These are phyloP conservation scores for Ustilago curta DNA, from an alignment of 1,284 basidiomycete species.

Conservation along the genomic window DNA sequence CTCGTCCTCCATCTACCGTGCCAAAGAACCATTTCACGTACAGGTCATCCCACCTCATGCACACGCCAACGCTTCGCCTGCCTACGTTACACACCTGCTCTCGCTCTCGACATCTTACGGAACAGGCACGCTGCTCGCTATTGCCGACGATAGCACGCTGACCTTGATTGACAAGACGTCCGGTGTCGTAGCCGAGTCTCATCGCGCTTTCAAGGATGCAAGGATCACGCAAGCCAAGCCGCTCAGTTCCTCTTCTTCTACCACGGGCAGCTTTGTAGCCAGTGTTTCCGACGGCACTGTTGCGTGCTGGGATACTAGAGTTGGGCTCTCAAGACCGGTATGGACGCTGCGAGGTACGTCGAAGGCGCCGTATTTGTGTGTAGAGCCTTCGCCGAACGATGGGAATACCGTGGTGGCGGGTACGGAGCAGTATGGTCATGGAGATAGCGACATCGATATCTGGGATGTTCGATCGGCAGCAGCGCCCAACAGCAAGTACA, in stretches of 20 bases:
- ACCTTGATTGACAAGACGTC: constrained; percentile 54
- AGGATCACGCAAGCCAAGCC: constrained; percentile 44
- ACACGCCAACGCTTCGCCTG: constrained; percentile 31
- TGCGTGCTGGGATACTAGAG: constrained; percentile 50
- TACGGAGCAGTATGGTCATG: constrained; percentile 60
- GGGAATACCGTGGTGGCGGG: constrained; percentile 55
- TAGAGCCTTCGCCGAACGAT: constrained; percentile 42
- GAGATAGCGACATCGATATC: constrained; percentile 62
- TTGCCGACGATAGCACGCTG: constrained; percentile 48
- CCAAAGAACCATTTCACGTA: constrained; percentile 45
- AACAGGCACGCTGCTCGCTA: constrained; percentile 36
- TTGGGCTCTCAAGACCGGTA: constrained; percentile 18
- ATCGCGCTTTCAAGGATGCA: constrained; percentile 32
- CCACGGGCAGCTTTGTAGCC: constrained; percentile 34
- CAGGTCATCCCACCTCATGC: constrained; percentile 45
- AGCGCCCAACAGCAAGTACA: constrained; percentile 57
- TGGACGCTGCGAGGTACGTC: constrained; percentile 38
- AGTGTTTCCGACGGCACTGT: constrained; percentile 42
- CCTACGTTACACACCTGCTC: constrained; percentile 56
- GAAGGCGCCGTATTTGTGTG: constrained; percentile 57
- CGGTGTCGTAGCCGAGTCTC: constrained; percentile 34
- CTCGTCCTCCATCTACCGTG: constrained; percentile 23
- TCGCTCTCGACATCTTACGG: constrained; percentile 45
- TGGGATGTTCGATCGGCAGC: constrained; percentile 56
- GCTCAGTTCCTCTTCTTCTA: constrained; percentile 1